These are phyloP conservation scores for Fusarium longipes DNA, from an alignment of 2,329 filamentous ascomycete species.

Conservation along the genomic window DNA sequence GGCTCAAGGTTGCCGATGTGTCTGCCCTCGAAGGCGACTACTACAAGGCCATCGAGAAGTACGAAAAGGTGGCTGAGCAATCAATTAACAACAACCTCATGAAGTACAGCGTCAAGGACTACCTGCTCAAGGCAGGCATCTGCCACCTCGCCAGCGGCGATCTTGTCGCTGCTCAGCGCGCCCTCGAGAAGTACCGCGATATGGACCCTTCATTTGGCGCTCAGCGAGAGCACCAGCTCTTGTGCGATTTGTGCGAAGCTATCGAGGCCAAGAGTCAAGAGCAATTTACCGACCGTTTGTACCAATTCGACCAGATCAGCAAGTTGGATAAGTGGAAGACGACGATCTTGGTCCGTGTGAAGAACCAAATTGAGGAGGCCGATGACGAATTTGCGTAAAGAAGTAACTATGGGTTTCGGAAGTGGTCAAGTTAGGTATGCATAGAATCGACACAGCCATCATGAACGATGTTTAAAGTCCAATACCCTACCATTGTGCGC, in stretches of 20 bases:
- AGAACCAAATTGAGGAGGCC: slow-evolving; percentile 78
- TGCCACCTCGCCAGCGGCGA: slow-evolving; percentile 83
- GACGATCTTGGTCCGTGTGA: slow-evolving; percentile 81
- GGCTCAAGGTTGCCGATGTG: slow-evolving; percentile 90
- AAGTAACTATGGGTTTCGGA: neutral
- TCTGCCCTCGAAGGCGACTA: slow-evolving; percentile 86
- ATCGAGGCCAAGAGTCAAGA: slow-evolving; percentile 84
- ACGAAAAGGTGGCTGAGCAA: slow-evolving; percentile 82
- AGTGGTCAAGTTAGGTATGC: slow-evolving; percentile 5
- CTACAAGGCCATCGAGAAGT: slow-evolving; percentile 82
- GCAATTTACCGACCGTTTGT: slow-evolving; percentile 85
- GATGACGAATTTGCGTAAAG: slow-evolving; percentile 57
- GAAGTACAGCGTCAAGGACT: slow-evolving; percentile 95
- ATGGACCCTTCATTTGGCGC: slow-evolving; percentile 80
- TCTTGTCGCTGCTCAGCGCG: slow-evolving; percentile 80
- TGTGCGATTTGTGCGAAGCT: slow-evolving; percentile 79
- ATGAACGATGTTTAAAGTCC: slow-evolving; percentile 8
- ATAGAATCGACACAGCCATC: slow-evolving; percentile 26
- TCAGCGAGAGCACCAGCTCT: slow-evolving; percentile 83
- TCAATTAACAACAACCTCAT: slow-evolving; percentile 91
- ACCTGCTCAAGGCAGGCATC: slow-evolving; percentile 92
- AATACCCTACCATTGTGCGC: neutral
- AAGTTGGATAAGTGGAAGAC: slow-evolving; percentile 99
- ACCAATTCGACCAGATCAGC: slow-evolving; percentile 90
- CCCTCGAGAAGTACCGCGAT: slow-evolving; percentile 84